Percentiles rank a stretch among this genome's conserved stretches.
Evolutionary conservation across 768 basidiomycete species (phyloP).

Genomic region (Pleurotus platypus): DNA sequence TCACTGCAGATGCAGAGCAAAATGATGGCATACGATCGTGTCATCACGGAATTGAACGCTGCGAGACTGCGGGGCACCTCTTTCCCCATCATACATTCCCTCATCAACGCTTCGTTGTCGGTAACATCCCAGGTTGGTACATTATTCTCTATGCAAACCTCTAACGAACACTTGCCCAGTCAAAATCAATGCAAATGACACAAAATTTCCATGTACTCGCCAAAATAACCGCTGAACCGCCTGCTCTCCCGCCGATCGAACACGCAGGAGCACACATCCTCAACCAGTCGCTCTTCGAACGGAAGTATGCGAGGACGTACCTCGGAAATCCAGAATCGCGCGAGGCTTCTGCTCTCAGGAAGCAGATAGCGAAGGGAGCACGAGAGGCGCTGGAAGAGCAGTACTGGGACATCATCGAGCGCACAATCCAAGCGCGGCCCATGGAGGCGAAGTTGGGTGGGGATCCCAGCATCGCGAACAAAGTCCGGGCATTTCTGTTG

Average conservation of each 20-base stretch:
- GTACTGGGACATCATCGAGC: slow-evolving; percentile 80
- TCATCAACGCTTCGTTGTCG: slow-evolving; percentile 65
- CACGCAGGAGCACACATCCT: slow-evolving; percentile 81
- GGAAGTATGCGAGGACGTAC: slow-evolving; percentile 81
- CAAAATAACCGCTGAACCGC: slow-evolving; percentile 76
- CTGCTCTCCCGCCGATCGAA: slow-evolving; percentile 69
- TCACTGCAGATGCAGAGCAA: slow-evolving; percentile 84
- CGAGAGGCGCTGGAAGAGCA: slow-evolving; percentile 85
- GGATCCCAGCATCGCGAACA: slow-evolving; percentile 86
- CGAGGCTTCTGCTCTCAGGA: slow-evolving; percentile 61
- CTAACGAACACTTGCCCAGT: slow-evolving; percentile 23
- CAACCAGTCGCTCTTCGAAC: slow-evolving; percentile 74
- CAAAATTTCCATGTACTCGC: slow-evolving; percentile 72
- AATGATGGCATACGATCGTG: slow-evolving; percentile 94
- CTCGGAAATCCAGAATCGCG: slow-evolving; percentile 63
- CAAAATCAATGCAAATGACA: slow-evolving; percentile 54
- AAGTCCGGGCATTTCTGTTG: slow-evolving; percentile 81
- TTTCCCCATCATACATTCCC: slow-evolving; percentile 71
- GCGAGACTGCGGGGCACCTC: slow-evolving; percentile 69
- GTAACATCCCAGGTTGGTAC: slow-evolving; percentile 53
- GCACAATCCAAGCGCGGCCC: slow-evolving; percentile 76
- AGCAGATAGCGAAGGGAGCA: slow-evolving; percentile 75
- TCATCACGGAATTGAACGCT: slow-evolving; percentile 73
- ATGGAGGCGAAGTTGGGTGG: slow-evolving; percentile 87
- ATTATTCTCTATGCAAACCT: slow-evolving; percentile 2